These are phyloP conservation scores for Cryphonectria carpinicola DNA, from an alignment of 2,329 filamentous ascomycete genomes.

Conservation along the genomic window DNA sequence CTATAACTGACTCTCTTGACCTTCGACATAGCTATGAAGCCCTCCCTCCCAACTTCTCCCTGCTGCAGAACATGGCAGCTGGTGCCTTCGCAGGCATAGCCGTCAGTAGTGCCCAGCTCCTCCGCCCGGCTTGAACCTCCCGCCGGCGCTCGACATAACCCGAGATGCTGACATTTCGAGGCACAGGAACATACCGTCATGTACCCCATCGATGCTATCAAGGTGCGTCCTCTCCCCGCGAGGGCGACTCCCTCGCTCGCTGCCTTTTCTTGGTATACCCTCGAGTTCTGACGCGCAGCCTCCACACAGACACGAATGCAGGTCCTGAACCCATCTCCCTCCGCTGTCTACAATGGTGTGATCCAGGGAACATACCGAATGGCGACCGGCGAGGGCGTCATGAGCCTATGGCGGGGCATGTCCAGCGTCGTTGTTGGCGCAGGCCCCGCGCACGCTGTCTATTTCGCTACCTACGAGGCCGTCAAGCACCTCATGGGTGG, in stretches of 20 bases:
- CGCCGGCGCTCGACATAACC: conserved; percentile 29
- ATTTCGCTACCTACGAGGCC: conserved; percentile 97
- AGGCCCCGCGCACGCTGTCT: conserved; percentile 97
- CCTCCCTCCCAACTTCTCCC: conserved; percentile 90
- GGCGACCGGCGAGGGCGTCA: conserved; percentile 83
- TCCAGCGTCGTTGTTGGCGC: conserved; percentile 95
- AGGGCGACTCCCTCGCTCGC: conserved; percentile 30
- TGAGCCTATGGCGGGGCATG: conserved; percentile 94
- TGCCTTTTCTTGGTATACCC: background rate
- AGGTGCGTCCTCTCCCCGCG: conserved; percentile 60
- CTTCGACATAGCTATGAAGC: conserved; percentile 75
- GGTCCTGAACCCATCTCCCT: conserved; percentile 81
- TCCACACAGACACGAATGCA: conserved; percentile 88
- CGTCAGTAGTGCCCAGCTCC: conserved; percentile 58
- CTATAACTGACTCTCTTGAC: conserved; percentile 19
- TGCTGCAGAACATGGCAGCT: conserved; percentile 92
- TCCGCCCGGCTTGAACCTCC: background rate
- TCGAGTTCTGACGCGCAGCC: conserved; percentile 12
- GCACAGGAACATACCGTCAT: conserved; percentile 93
- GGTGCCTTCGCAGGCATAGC: conserved; percentile 97
- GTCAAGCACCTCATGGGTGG: conserved; percentile 97
- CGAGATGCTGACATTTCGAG: conserved; percentile 16
- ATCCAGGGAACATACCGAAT: conserved; percentile 93
- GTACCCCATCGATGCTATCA: conserved; percentile 98
- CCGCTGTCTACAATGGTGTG: conserved; percentile 84